A percentile compares a stretch with the other conserved stretches of the same genome.
Conservation (phyloP, 1,284 basidiomycete species). For the Earliella scabrosa region DNA sequence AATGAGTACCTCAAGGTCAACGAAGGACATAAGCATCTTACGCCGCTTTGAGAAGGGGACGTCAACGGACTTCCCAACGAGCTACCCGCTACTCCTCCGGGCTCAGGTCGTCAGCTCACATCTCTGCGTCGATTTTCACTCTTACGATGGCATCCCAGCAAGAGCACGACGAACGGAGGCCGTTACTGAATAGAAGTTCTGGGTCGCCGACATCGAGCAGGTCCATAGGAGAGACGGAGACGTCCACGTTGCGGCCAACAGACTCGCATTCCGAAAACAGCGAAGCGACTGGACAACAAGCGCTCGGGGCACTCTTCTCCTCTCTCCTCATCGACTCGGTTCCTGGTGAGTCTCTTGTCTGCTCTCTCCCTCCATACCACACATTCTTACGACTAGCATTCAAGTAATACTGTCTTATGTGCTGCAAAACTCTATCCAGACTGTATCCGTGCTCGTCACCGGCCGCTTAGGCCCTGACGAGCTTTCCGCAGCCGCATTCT, state of each 20-base stretch:
- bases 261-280: constrained; percentile 23
- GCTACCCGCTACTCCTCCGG: no score
- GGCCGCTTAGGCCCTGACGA: constrained; percentile 71
- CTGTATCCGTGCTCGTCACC: constrained; percentile 61
- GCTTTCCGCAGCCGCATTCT: constrained; percentile 72
- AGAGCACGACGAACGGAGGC: neutral
- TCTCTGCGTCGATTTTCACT: no score
- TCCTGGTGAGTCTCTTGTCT: constrained; percentile 46
- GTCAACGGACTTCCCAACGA: no score
- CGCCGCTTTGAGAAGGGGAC: no score
- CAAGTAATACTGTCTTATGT: constrained; percentile 52
- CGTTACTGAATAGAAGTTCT: neutral
- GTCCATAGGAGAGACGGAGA: constrained; percentile 5
- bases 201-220: constrained; percentile 14
- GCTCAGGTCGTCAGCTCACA: no score
- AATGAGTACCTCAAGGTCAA: no score
- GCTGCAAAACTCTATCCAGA: constrained; percentile 75
- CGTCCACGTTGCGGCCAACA: constrained; percentile 15
- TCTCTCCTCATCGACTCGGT: constrained; percentile 58
- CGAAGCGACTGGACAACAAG: constrained; percentile 22
- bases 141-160: no score
- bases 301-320: constrained; percentile 45
- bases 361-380: neutral
- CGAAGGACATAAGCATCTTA: no score
- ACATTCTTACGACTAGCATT: neutral